These are phyloP conservation scores for Fusarium sp. DNA, from an alignment of 2,329 filamentous ascomycete genomes.

Conservation along the genomic window DNA sequence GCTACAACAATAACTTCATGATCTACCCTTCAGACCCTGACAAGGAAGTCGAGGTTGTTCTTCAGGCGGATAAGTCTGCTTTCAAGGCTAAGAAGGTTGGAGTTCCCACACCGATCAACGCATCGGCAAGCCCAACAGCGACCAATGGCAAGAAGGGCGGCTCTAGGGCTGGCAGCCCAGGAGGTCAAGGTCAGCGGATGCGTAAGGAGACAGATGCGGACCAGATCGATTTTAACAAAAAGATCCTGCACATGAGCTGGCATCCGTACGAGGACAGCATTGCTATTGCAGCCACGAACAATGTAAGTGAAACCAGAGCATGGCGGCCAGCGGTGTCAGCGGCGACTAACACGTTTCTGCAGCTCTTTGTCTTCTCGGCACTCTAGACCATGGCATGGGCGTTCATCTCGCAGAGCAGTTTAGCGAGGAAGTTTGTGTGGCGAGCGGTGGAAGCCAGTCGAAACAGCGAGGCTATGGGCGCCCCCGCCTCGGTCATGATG, in stretches of 20 bases:
- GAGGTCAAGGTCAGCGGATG: conserved; percentile 88
- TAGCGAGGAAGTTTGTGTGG: conserved; percentile 29
- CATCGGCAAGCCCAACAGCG: conserved; percentile 75
- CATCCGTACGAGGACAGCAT: conserved; percentile 99
- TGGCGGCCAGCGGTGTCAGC: not conserved
- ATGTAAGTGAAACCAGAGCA: conserved; percentile 73
- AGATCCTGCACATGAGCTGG: conserved; percentile 99
- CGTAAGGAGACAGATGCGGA: conserved; percentile 99
- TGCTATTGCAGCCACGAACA: conserved; percentile 98
- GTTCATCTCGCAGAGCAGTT: conserved; percentile 43
- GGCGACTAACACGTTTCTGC: conserved; percentile 41
- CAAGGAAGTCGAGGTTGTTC: conserved; percentile 95
- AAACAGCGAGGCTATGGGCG: conserved; percentile 34
- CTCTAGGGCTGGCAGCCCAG: conserved; percentile 88
- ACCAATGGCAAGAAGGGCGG: conserved; percentile 86
- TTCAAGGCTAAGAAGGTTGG: conserved; percentile 99
- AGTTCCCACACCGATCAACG: conserved; percentile 95
- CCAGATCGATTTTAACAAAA: conserved; percentile 99
- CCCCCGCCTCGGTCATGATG: conserved; percentile 28
- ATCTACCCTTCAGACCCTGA: conserved; percentile 97
- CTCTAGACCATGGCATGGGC: conserved; percentile 60
- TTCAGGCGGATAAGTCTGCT: conserved; percentile 97
- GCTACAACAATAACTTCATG: conserved; percentile 99
- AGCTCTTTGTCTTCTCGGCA: conserved; percentile 84
- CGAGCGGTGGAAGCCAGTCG: conserved; percentile 27